Evolutionary conservation across 2,329 filamentous ascomycete species (phyloP).

Genomic region (Sphaceloma murrayae): DNA sequence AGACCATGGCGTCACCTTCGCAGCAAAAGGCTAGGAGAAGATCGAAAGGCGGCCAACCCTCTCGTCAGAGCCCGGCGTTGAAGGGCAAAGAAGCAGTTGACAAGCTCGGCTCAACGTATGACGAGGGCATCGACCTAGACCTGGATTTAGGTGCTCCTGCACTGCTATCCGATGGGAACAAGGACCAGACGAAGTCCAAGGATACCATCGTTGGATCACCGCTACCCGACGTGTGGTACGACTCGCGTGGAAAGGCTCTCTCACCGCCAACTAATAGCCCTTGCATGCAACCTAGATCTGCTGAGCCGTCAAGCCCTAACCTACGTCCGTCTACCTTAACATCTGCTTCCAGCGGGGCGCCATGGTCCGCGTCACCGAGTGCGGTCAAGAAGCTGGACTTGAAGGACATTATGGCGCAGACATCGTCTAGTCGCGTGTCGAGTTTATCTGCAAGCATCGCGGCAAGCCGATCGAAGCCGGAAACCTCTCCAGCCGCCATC

Average conservation of each 20-base stretch:
- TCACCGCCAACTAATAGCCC: conserved; percentile 18
- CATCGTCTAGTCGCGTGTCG: conserved; percentile 42
- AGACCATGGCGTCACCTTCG: conserved; percentile 41
- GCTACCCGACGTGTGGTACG: conserved; percentile 32
- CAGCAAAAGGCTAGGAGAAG: conserved; percentile 35
- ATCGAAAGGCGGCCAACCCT: conserved; percentile 34
- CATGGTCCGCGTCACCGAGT: conserved; percentile 47
- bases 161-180: background rate
- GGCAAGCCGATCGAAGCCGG: conserved; percentile 15
- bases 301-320: background rate
- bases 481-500: conserved; percentile 13
- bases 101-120: conserved; percentile 17
- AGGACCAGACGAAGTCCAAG: background rate
- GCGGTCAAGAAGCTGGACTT: conserved; percentile 59
- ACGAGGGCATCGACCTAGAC: conserved; percentile 15
- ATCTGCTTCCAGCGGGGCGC: conserved; percentile 26
- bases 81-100: conserved; percentile 46
- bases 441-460: conserved; percentile 43
- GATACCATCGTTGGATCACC: conserved; percentile 19
- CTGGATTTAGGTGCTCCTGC: conserved; percentile 10
- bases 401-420: conserved; percentile 64
- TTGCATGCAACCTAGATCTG: background rate
- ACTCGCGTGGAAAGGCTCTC: conserved; percentile 32
- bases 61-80: conserved; percentile 55
- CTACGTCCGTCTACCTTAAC: conserved; percentile 1